Evolutionary conservation across 257 asterid species (phyloP).

Genomic region (Scutellaria barbata): DNA sequence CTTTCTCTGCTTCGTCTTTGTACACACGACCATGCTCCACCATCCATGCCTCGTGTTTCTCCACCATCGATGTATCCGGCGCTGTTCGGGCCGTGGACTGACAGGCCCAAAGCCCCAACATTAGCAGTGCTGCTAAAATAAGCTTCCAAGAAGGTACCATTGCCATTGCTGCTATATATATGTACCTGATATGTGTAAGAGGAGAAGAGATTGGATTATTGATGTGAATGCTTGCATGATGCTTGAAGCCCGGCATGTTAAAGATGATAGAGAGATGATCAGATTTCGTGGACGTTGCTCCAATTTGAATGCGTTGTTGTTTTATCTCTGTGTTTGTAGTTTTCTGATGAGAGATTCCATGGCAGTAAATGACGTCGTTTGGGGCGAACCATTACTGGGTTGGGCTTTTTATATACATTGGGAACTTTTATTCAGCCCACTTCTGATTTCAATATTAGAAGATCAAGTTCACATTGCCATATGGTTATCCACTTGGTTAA

Average conservation of each 20-base stretch:
- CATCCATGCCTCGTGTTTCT: constrained; percentile 51
- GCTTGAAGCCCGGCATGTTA: background rate
- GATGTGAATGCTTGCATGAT: background rate
- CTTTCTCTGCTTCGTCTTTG: constrained; percentile 47
- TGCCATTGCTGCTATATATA: constrained; percentile 32
- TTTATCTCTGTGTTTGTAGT: background rate
- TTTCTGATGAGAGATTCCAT: too few species aligned
- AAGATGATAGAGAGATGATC: background rate
- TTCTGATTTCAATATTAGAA: too few species aligned
- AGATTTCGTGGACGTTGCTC: constrained; percentile 7
- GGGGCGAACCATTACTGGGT: too few species aligned
- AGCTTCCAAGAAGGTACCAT: constrained; percentile 26
- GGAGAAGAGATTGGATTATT: background rate
- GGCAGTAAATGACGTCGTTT: too few species aligned
- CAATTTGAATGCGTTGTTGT: too few species aligned
- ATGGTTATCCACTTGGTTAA: too few species aligned
- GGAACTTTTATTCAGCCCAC: too few species aligned
- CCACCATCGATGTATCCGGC: constrained; percentile 38
- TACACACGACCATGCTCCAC: constrained; percentile 44
- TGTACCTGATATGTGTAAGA: background rate
- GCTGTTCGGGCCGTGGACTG: constrained; percentile 37
- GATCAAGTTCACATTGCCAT: too few species aligned
- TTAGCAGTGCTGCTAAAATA: constrained; percentile 27
- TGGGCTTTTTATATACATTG: too few species aligned
- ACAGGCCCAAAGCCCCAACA: constrained; percentile 38